These are phyloP conservation scores for Fusarium vanettenii DNA, from an alignment of 2,329 filamentous ascomycete genomes.

Conservation along the genomic window DNA sequence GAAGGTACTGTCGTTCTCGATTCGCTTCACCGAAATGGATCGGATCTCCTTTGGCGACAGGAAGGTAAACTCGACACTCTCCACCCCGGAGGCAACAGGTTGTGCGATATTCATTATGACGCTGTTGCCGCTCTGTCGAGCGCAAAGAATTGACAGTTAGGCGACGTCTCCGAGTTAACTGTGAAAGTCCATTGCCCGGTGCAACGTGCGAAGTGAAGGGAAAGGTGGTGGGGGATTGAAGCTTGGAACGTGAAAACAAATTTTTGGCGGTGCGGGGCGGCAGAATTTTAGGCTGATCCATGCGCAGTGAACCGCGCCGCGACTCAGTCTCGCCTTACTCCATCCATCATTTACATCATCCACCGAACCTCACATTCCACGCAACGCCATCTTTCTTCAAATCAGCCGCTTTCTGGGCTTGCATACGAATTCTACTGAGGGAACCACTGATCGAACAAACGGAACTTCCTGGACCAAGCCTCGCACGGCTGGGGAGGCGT, in stretches of 20 bases:
- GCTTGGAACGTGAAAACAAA: conserved; percentile 41
- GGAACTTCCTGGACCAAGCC: not conserved
- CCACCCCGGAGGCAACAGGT: conserved; percentile 84
- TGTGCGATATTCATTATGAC: conserved; percentile 77
- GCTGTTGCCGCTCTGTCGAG: conserved; percentile 28
- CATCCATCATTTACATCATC: conserved; percentile 28
- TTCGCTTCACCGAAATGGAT: conserved; percentile 90
- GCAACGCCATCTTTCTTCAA: not conserved
- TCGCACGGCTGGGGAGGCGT: not conserved
- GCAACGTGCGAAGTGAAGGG: conserved; percentile 32
- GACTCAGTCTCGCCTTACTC: conserved; percentile 17
- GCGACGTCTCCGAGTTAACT: conserved; percentile 39
- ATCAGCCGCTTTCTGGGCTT: not conserved
- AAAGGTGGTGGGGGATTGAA: conserved; percentile 37
- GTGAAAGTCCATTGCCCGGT: conserved; percentile 37
- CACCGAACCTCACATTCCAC: conserved; percentile 1
- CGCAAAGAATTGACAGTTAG: conserved; percentile 34
- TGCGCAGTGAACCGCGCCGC: conserved; percentile 15
- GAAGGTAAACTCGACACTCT: conserved; percentile 90
- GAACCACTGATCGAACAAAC: not conserved
- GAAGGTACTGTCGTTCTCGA: conserved; percentile 94
- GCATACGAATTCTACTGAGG: not conserved
- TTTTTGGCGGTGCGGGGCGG: conserved; percentile 60
- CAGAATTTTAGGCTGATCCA: conserved; percentile 52
- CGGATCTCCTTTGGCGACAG: conserved; percentile 86